Percentiles rank a stretch among this genome's conserved stretches.
These are phyloP conservation scores for Daedalea quercina DNA, from an alignment of 768 basidiomycete species.

Conservation along the genomic window DNA sequence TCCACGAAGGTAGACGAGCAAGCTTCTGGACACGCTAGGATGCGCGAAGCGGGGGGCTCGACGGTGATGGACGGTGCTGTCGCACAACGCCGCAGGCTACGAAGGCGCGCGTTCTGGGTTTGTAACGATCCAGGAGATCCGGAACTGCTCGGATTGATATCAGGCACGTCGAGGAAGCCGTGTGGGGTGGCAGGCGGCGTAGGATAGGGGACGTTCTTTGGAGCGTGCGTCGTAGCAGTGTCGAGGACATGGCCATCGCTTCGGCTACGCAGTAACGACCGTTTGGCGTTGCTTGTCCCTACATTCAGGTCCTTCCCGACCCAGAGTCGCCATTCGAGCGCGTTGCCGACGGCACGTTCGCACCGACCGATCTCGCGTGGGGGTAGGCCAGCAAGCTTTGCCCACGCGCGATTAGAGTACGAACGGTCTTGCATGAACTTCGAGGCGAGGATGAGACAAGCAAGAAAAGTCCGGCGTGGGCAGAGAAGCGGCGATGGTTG, in stretches of 20 bases:
- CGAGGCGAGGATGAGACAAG: constrained; percentile 80
- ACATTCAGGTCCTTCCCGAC: constrained; percentile 59
- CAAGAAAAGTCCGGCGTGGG: constrained; percentile 84
- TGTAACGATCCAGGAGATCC: neutral
- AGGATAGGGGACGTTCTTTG: neutral
- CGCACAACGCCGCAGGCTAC: constrained; percentile 1
- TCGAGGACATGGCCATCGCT: constrained; percentile 14
- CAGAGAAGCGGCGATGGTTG: constrained; percentile 83
- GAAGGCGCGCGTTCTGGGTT: neutral
- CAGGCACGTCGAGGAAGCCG: neutral
- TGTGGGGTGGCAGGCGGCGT: neutral
- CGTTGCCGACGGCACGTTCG: constrained; percentile 81
- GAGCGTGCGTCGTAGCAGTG: neutral
- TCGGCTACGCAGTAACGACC: constrained; percentile 14
- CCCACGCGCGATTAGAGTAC: constrained; percentile 93
- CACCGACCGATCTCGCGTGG: constrained; percentile 83
- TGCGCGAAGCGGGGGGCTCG: neutral
- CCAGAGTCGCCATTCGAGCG: constrained; percentile 90
- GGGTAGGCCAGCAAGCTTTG: constrained; percentile 84
- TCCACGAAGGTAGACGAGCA: neutral
- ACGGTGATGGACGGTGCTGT: neutral
- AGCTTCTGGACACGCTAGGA: neutral
- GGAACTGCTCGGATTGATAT: neutral
- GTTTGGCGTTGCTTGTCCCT: neutral
- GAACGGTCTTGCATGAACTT: constrained; percentile 93